Base-by-base conservation (phyloP, 495 filamentous ascomycete species). In the Apiosordaria backusii region DNA sequence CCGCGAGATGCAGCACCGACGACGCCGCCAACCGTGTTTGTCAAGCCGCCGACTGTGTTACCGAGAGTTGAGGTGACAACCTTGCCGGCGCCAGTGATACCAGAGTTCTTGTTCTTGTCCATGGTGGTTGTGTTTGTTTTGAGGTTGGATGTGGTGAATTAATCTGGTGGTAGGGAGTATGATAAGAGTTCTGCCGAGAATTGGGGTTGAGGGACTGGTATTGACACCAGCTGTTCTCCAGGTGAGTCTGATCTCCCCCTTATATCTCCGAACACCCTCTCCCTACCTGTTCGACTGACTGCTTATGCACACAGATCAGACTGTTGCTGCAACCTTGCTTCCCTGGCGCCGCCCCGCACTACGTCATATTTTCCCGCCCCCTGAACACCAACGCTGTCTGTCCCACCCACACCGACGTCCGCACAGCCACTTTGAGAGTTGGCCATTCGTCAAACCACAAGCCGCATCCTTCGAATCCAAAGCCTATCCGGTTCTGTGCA, bases 21-120 rank as follows among this genome's bases (percentile, higher is more conserved):
- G 0, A 92, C 82, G 45, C 86, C 87, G 26, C 90, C 90, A 6
- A 87, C 85, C 1, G 89, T 92, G 65, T 88, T 86, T 2, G 87
- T 83, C 24, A 83, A 71, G 45, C 80, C 84, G 50, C 81, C 82
- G 27, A 82, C 82, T 0, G 80, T 82, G 73, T 85, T 85, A 61
- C 80, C 80, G 10, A 81, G 64, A 1, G 77, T 89, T 45, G 86
- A 86, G 4, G 90, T 76, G 6, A 88, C 88, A 35, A 84, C 78
- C 50, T 87, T 86, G 58, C 83, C 86, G 10, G 88, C 87, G 64
- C 89, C 89, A 5, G 88, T 85, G 10, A 89, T 77, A 57, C 85
- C 83, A 13, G 85, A 85, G 69, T 82, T 83, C 13, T 82, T 83
- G 45, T 72, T 72, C 60, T 71, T 71, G 68, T 70, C 73, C 35